Evolutionary conservation across 371 early-diverging fungal genomes (phyloP).

Genomic region (Choanephora cucurbitarum): DNA sequence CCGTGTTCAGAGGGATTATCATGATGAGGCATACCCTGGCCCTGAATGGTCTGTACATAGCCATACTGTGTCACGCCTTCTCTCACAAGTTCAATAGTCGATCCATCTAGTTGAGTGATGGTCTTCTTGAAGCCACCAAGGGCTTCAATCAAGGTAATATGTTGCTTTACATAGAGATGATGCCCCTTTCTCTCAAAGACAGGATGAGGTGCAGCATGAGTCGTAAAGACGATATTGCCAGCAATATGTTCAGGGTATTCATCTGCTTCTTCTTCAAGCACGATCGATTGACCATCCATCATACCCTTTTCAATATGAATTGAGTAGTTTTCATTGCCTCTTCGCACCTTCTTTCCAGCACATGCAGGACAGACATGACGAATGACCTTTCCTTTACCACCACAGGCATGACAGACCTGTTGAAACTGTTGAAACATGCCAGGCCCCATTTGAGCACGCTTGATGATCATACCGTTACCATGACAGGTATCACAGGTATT

Average conservation of each 20-base stretch:
- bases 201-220: conserved; percentile 79
- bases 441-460: conserved; percentile 87
- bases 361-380: conserved; percentile 81
- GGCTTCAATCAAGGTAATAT: conserved; percentile 86
- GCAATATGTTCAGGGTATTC: conserved; percentile 86
- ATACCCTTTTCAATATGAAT: conserved; percentile 89
- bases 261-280: conserved; percentile 91
- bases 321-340: conserved; percentile 81
- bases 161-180: conserved; percentile 80
- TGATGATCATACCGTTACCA: conserved; percentile 81
- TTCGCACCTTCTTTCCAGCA: conserved; percentile 80
- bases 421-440: conserved; percentile 95
- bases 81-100: conserved; percentile 62
- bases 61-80: conserved; percentile 69
- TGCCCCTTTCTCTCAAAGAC: conserved; percentile 81
- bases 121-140: conserved; percentile 85
- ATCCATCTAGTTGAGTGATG: conserved; percentile 85
- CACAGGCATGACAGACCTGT: conserved; percentile 86
- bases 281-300: conserved; percentile 76
- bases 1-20: conserved; percentile 72
- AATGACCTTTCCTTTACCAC: conserved; percentile 89
- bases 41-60: conserved; percentile 72
- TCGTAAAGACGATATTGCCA: conserved; percentile 87
- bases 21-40: conserved; percentile 84
- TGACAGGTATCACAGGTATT: conserved; percentile 77